Evolutionary conservation across 78 protist species (phyloP), one percentile per base, ranked within the genome.

Genomic region (Dictyostelium firmibasis): DNA sequence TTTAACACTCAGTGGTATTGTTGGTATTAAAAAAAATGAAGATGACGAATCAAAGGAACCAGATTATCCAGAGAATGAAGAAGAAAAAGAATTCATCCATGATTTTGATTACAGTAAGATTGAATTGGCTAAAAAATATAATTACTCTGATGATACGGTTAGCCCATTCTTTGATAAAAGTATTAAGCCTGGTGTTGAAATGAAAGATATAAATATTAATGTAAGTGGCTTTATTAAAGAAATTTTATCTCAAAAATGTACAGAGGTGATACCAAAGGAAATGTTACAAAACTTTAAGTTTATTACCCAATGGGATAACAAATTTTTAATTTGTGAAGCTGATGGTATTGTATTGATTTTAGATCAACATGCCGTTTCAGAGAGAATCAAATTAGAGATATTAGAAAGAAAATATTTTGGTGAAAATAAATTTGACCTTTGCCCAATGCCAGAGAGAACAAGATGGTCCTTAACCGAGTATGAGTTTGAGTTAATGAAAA

Each of bases 311-410:
- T 72, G 84, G 82, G 88, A 89, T 72, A 78, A 64, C 0, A 89
- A 89, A 23, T 89, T 78, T 57, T 57, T 89, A 44, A 8, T 89
- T 6, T 89, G 94, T 69, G 87, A 78, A 43, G 72, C 94, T 0
- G 35, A 64, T 14, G 94, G 94, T 7, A 14, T 89, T 10, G 27
- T 89, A 13, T 81, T 89, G 33, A 35, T 81, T 23, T 27, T 89
- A 14, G 94, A 89, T 81, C 94, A 89, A 70, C 94, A 89, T 69
- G 94, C 94, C 2, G 87, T 89, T 9, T 81, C 86, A 38, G 94
- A 89, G 27, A 36, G 94, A 41, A 89, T 89, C 53, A 89, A 81
- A 38, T 69, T 89, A 38, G 94, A 89, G 16, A 33, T 33, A 41
- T 16, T 84, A 16, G 81, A 84, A 69, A 41, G 43, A n/a, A 60